Percentiles rank a stretch among this genome's conserved stretches.
These are phyloP conservation scores for Venturia oleaginea DNA, from an alignment of 2,329 filamentous ascomycete genomes.

Conservation along the genomic window DNA sequence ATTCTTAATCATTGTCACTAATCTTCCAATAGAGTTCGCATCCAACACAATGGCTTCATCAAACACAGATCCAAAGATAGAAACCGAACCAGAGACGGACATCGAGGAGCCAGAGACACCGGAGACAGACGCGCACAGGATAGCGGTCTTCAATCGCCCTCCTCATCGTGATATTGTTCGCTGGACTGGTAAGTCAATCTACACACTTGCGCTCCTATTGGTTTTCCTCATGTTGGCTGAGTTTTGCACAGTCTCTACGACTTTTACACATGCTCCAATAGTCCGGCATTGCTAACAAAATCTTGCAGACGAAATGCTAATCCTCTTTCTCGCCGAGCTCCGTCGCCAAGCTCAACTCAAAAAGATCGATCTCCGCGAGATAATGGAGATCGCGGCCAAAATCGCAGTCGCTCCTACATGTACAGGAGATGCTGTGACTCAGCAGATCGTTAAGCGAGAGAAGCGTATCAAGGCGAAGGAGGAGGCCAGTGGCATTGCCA, in stretches of 20 bases:
- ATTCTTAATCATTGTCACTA: background rate
- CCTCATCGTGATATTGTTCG: background rate
- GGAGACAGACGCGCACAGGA: background rate
- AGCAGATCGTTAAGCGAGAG: slow-evolving; percentile 11
- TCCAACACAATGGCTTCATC: background rate
- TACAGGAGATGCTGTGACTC: slow-evolving; percentile 2
- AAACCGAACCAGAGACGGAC: background rate
- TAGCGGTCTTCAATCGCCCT: background rate
- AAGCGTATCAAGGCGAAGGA: no score
- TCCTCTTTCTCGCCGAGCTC: background rate
- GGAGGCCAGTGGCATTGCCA: background rate
- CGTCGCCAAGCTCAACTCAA: background rate
- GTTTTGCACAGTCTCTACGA: background rate
- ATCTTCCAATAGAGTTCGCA: background rate
- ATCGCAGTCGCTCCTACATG: background rate
- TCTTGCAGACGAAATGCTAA: background rate
- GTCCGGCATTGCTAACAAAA: background rate
- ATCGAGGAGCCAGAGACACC: background rate
- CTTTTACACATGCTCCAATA: background rate
- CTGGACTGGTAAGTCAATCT: slow-evolving; percentile 4
- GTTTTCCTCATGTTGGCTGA: no score
- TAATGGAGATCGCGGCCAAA: background rate
- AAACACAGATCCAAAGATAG: background rate
- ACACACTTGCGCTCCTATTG: no score
- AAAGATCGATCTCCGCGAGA: background rate